Base-by-base conservation (phyloP, 352 stramenopile genomes). In the Phytophthora multivora region DNA sequence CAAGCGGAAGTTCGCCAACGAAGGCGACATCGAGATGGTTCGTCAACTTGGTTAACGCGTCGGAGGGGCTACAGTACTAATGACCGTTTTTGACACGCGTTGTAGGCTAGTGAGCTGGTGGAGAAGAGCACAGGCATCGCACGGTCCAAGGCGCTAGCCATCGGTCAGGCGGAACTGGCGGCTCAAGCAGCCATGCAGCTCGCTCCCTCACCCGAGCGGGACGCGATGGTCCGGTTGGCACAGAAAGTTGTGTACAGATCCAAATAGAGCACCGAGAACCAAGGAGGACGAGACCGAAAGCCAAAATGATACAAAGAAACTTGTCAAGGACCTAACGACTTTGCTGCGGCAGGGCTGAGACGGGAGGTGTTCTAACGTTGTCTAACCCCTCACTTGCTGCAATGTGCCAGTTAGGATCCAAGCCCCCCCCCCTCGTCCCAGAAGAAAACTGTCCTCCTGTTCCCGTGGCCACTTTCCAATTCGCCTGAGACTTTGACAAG, bases 101-200 rank as follows among this genome's bases (percentile, higher is more conserved):
- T 52, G 13, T 58, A 91, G 70, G 93, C 91, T 16, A 90, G 85
- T n/a, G 79, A 94, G 36, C 67, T 96, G 16, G 93, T 98, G 51
- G 79, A 96, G 55, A 87, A 95, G 66, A 96, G 90, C 48, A 89
- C 93, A 71, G 96, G 95, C 2, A 96, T 99, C 25, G 79, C 86
- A 40, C 84, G 92, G 51, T 98, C 97, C 28, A 97, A 97, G 66
- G 83, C 97, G 15, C 78, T 99, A 33, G 97, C 97, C n/a, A 90
- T 97, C 56, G 85, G 94, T 52, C 96, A 99, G 75, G 96, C 95
- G 13, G 96, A 99, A 77, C 73, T 98, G 55, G 97, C 97, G 28
- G 98, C 98, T 55, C 91, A 98, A 55, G 88, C 92, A 9, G 79
- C 89, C 15, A 86, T 98, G 64, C 84, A 95, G 72, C 80, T 98